Evolutionary conservation across 148 eudicot species (phyloP).

Genomic region (Gaultheria prostrata): DNA sequence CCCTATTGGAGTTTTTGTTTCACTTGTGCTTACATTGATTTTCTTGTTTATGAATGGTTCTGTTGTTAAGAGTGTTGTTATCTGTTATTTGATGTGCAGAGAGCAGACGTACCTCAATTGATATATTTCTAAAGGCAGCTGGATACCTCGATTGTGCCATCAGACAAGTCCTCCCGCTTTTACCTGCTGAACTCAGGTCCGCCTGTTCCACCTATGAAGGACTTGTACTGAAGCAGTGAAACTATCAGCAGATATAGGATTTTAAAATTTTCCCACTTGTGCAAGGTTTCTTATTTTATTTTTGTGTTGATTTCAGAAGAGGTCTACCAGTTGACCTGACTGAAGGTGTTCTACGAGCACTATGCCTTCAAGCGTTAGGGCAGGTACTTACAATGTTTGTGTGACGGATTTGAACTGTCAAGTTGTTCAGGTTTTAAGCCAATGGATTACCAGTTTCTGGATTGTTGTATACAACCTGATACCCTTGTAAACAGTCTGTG

Average conservation of each 20-base stretch:
- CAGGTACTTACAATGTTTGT: constrained; percentile 51
- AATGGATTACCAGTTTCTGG: not conserved
- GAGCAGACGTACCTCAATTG: constrained; percentile 83
- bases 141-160: constrained; percentile 98
- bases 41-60: constrained; percentile 11
- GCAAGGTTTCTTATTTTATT: constrained; percentile 15
- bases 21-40: not conserved
- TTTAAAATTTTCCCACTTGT: not conserved
- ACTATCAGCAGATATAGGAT: not conserved
- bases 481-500: not conserved
- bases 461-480: not conserved
- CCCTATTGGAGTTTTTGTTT: not conserved
- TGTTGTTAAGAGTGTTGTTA: not conserved
- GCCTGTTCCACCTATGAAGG: constrained; percentile 32
- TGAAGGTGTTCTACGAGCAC: constrained; percentile 94
- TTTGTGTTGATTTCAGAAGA: constrained; percentile 55
- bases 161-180: constrained; percentile 76
- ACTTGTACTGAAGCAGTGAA: not conserved
- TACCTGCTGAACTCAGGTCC: constrained; percentile 78
- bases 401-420: constrained; percentile 13
- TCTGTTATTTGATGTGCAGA: constrained; percentile 43
- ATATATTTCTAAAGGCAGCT: constrained; percentile 88
- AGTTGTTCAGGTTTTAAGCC: constrained; percentile 8
- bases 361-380: constrained; percentile 86
- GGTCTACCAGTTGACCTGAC: constrained; percentile 90